Conservation (phyloP, 148 eudicot species). For the Chenopodium album region DNA sequence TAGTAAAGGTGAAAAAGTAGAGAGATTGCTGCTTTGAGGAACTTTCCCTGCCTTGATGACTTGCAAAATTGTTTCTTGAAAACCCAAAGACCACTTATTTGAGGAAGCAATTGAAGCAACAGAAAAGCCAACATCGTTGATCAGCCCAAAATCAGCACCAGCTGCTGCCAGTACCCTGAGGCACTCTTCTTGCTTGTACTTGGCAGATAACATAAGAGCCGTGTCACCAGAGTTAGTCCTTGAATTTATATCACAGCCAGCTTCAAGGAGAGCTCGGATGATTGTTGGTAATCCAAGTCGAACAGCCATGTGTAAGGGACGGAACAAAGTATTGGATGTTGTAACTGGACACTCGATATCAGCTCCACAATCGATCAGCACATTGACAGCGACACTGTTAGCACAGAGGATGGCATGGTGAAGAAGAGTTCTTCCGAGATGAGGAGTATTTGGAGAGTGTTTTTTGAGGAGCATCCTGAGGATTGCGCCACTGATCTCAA, state of each 20-base stretch:
- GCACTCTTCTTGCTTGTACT: conserved; percentile 58
- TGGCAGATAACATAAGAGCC: conserved; percentile 61
- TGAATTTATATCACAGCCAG: conserved; percentile 67
- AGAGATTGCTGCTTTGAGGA: conserved; percentile 48
- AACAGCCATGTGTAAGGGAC: conserved; percentile 79
- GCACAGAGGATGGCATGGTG: conserved; percentile 90
- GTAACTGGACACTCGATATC: conserved; percentile 46
- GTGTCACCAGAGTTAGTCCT: conserved; percentile 64
- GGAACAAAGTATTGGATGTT: conserved; percentile 34
- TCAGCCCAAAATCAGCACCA: conserved; percentile 81
- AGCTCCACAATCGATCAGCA: conserved; percentile 55
- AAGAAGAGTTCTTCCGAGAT: conserved; percentile 75
- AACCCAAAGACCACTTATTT: conserved; percentile 46
- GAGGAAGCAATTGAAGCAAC: conserved; percentile 46
- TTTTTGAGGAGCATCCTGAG: conserved; percentile 59
- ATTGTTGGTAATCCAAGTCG: conserved; percentile 55
- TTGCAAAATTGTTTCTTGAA: conserved; percentile 50
- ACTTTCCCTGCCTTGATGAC: conserved; percentile 47
- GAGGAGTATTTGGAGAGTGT: conserved; percentile 38
- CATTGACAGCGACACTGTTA: conserved; percentile 47
- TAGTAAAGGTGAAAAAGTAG: conserved; percentile 61
- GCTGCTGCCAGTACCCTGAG: conserved; percentile 49
- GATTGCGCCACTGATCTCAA: conserved; percentile 71
- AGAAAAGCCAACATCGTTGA: conserved; percentile 49
- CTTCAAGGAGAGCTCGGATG: conserved; percentile 50